These are phyloP conservation scores for Russula foetens DNA, from an alignment of 768 basidiomycete species.

Conservation along the genomic window DNA sequence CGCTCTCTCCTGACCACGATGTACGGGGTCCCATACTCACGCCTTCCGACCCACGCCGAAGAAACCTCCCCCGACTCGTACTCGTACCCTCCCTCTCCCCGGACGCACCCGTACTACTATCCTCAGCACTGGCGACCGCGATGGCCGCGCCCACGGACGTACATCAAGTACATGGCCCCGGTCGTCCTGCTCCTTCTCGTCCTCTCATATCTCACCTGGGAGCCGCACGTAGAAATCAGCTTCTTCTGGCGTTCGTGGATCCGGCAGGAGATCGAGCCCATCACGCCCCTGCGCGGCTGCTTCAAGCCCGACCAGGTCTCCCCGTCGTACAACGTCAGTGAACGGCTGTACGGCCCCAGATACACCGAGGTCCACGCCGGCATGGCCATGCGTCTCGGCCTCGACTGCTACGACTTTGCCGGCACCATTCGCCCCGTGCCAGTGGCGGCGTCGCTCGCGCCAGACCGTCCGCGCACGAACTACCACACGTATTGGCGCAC, in stretches of 20 bases:
- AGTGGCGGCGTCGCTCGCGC: background rate
- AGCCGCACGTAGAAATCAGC: constrained; percentile 80
- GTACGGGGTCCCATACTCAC: background rate
- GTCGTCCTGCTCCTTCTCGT: constrained; percentile 10
- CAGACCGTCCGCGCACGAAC: constrained; percentile 41
- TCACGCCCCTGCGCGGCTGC: constrained; percentile 64
- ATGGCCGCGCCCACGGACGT: constrained; percentile 4
- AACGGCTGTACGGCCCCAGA: constrained; percentile 55
- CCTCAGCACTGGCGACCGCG: background rate
- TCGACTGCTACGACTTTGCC: constrained; percentile 92
- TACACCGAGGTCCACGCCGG: constrained; percentile 73
- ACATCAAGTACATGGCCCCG: constrained; percentile 18
- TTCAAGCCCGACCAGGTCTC: constrained; percentile 57
- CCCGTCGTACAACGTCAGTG: constrained; percentile 57
- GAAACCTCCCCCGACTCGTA: background rate
- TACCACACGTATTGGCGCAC: constrained; percentile 95
- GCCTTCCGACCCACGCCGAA: background rate
- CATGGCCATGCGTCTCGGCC: constrained; percentile 62
- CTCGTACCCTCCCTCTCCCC: background rate
- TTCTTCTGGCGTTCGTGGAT: constrained; percentile 77
- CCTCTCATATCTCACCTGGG: constrained; percentile 35
- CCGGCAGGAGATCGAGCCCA: constrained; percentile 54
- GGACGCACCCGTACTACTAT: background rate
- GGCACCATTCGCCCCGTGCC: constrained; percentile 54
- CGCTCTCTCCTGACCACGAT: background rate